Conservation (phyloP, 179 eudicot species). For the Drosera spatulata region DNA sequence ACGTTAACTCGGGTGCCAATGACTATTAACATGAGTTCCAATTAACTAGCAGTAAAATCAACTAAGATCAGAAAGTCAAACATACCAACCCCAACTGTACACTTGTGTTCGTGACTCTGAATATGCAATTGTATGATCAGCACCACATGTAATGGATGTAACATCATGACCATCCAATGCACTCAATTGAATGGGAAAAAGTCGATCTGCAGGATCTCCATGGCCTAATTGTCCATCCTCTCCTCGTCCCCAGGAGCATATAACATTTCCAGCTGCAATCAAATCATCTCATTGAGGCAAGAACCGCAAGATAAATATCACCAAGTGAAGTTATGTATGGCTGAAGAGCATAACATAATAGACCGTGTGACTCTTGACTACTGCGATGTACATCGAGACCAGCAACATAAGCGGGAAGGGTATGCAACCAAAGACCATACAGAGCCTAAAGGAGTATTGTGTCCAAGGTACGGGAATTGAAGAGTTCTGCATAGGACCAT, state of each 20-base stretch:
- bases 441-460: too few species aligned
- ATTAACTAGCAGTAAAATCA: background rate
- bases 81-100: conserved; percentile 99
- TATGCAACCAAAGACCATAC: too few species aligned
- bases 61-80: background rate
- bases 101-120: conserved; percentile 63
- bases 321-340: too few species aligned
- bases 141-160: conserved; percentile 73
- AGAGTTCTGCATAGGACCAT: too few species aligned
- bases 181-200: conserved; percentile 67
- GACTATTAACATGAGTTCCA: too few species aligned
- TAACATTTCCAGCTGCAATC: conserved; percentile 61
- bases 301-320: background rate
- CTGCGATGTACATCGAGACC: too few species aligned
- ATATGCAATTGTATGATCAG: conserved; percentile 87
- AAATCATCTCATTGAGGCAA: background rate
- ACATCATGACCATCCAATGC: conserved; percentile 73
- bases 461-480: too few species aligned
- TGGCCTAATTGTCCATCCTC: conserved; percentile 98
- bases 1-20: too few species aligned
- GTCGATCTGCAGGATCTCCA: conserved; percentile 90
- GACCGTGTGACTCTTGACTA: too few species aligned
- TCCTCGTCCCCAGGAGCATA: conserved; percentile 99
- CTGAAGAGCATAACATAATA: too few species aligned
- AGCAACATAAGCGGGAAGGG: too few species aligned